phyloP scores from a whole-genome alignment of 306 rosid species.

The Rubus parviflorus region DNA sequence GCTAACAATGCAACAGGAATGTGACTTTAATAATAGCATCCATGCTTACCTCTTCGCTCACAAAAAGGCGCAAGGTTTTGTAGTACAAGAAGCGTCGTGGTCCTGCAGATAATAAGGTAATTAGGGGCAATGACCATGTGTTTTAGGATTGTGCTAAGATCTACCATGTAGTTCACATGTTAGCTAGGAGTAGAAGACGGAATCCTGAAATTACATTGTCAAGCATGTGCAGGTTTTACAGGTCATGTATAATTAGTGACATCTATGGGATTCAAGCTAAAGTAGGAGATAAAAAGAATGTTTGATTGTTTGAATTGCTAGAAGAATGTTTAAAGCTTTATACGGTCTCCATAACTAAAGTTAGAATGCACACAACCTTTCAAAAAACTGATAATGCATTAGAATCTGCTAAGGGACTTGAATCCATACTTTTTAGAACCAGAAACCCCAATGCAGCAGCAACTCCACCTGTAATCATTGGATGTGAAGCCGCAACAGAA shows the following conservation, averaged over 20 bases:
- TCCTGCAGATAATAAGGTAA: slow-evolving; percentile 47
- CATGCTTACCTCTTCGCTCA: slow-evolving; percentile 75
- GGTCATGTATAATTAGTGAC: not conserved
- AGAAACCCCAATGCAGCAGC: slow-evolving; percentile 60
- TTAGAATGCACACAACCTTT: not conserved
- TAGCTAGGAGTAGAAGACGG: not conserved
- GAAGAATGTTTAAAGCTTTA: not conserved
- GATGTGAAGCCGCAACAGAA: slow-evolving; percentile 69
- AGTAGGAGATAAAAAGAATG: not conserved
- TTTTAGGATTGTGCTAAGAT: not conserved
- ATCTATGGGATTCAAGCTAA: not conserved
- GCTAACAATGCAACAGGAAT: slow-evolving; percentile 15
- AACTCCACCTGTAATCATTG: slow-evolving; percentile 60
- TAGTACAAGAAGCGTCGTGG: slow-evolving; percentile 73
- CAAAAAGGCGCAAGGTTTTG: slow-evolving; percentile 65
- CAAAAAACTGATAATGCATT: not conserved
- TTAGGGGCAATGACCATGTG: slow-evolving; percentile 10
- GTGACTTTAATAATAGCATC: slow-evolving; percentile 3
- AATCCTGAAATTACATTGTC: not conserved
- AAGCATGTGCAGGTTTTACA: not conserved
- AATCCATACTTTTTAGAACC: slow-evolving; percentile 59
- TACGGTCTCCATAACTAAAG: not conserved
- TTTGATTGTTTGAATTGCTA: slow-evolving; percentile 1
- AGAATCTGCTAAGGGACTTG: not conserved
- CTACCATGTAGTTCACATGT: not conserved